These are phyloP conservation scores for Globisporangium spiculum DNA, from an alignment of 352 stramenopile species.

Conservation along the genomic window DNA sequence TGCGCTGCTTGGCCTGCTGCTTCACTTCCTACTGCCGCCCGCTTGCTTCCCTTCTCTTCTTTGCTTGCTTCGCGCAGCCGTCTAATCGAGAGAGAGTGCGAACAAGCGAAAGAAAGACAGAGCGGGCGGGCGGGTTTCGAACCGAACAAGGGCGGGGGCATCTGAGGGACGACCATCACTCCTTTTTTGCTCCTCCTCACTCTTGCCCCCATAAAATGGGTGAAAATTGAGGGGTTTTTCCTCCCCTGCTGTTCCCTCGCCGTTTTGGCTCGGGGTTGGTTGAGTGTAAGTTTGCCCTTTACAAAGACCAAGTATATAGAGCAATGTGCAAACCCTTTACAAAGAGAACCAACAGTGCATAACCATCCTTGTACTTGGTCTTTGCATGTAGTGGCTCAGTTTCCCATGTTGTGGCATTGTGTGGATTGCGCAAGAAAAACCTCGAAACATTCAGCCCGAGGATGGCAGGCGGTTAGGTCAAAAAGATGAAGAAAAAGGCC, in stretches of 20 bases:
- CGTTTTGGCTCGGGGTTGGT: no score
- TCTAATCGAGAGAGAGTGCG: background rate
- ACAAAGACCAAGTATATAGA: no score
- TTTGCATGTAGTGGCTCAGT: background rate
- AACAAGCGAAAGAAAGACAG: conserved; percentile 10
- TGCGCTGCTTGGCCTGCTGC: background rate
- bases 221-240: background rate
- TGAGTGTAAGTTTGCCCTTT: no score
- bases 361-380: no score
- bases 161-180: conserved; percentile 1
- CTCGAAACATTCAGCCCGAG: background rate
- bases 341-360: no score
- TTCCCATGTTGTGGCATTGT: background rate
- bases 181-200: background rate
- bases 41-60: background rate
- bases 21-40: background rate
- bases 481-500: background rate
- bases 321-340: no score
- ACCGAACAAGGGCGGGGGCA: background rate
- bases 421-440: background rate
- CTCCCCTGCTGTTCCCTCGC: background rate
- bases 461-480: background rate
- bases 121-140: background rate
- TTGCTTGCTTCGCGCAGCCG: background rate
- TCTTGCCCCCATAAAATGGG: background rate